Percentiles rank a stretch among this genome's conserved stretches.
phyloP scores from a whole-genome alignment of 2,329 filamentous ascomycete species.

The Fusarium keratoplasticum region DNA sequence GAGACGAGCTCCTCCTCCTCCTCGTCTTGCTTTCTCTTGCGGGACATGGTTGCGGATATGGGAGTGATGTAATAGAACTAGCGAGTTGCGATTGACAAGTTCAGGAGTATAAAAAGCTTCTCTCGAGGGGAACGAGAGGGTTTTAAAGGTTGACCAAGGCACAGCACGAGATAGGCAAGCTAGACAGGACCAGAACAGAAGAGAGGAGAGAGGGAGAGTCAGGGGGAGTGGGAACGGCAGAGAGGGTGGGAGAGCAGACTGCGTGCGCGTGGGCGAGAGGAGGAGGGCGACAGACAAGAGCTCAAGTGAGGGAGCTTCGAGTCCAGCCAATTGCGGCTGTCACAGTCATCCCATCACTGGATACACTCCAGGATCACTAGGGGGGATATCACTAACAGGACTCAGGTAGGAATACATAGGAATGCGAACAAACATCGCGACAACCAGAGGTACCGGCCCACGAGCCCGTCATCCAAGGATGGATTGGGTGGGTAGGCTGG shows the following conservation, averaged over 20 bases:
- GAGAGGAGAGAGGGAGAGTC: slow-evolving; percentile 30
- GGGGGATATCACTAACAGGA: slow-evolving; percentile 31
- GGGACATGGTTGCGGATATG: slow-evolving; percentile 54
- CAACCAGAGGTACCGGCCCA: slow-evolving; percentile 32
- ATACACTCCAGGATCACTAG: slow-evolving; percentile 34
- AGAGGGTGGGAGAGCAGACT: slow-evolving; percentile 39
- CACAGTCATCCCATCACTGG: slow-evolving; percentile 36
- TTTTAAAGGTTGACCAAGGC: slow-evolving; percentile 33
- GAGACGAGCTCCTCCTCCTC: slow-evolving; percentile 67
- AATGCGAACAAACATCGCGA: slow-evolving; percentile 30
- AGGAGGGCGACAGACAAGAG: slow-evolving; percentile 22
- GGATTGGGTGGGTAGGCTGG: slow-evolving; percentile 30
- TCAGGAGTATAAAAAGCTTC: slow-evolving; percentile 11
- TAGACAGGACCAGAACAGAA: slow-evolving; percentile 18
- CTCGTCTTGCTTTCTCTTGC: slow-evolving; percentile 66
- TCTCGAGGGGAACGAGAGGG: slow-evolving; percentile 18
- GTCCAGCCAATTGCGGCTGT: slow-evolving; percentile 33
- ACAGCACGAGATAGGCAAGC: slow-evolving; percentile 31
- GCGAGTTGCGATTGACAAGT: slow-evolving; percentile 22
- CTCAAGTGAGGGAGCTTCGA: slow-evolving; percentile 29
- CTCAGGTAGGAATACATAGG: slow-evolving; percentile 34
- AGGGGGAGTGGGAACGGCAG: slow-evolving; percentile 37
- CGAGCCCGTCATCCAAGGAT: slow-evolving; percentile 33
- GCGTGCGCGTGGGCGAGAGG: slow-evolving; percentile 18
- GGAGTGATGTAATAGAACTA: slow-evolving; percentile 15